These are phyloP conservation scores for Leccinum olivaceopallidum DNA, from an alignment of 768 basidiomycete species.

Conservation along the genomic window DNA sequence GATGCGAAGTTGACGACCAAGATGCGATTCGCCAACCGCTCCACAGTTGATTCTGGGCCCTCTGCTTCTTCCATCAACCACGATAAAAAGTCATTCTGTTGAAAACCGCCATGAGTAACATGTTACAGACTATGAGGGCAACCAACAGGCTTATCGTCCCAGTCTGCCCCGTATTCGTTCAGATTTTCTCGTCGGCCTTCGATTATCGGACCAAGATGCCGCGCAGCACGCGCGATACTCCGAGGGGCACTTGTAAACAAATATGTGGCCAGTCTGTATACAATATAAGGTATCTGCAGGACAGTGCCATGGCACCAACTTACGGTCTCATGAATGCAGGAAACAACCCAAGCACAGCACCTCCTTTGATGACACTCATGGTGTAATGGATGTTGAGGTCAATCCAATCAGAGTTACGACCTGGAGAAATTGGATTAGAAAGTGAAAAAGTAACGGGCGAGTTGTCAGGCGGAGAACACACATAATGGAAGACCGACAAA, in stretches of 20 bases:
- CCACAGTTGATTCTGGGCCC: slow-evolving; percentile 12
- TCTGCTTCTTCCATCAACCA: slow-evolving; percentile 33
- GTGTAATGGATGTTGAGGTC: slow-evolving; percentile 33
- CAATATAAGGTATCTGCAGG: background rate
- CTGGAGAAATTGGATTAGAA: background rate
- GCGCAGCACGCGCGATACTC: background rate
- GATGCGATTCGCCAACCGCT: slow-evolving; percentile 25
- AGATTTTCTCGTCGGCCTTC: slow-evolving; percentile 25
- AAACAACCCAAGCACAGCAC: slow-evolving; percentile 3
- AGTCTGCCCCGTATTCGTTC: slow-evolving; percentile 26
- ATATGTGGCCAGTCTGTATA: background rate
- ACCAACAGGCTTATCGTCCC: slow-evolving; percentile 35
- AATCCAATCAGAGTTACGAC: slow-evolving; percentile 9
- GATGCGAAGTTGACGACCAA: slow-evolving; percentile 20
- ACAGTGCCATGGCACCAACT: slow-evolving; percentile 1
- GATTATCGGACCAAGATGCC: slow-evolving; percentile 30
- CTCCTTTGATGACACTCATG: slow-evolving; percentile 25
- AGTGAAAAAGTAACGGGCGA: background rate
- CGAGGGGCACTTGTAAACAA: background rate
- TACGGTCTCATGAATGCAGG: slow-evolving; percentile 37
- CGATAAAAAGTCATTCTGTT: slow-evolving; percentile 35
- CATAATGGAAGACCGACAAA: slow-evolving; percentile 51
- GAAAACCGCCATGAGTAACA: background rate
- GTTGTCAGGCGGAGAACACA: slow-evolving; percentile 10
- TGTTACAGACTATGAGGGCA: background rate